Conservation (phyloP, 495 filamentous ascomycete species). For the Gamarada debralockiae region DNA sequence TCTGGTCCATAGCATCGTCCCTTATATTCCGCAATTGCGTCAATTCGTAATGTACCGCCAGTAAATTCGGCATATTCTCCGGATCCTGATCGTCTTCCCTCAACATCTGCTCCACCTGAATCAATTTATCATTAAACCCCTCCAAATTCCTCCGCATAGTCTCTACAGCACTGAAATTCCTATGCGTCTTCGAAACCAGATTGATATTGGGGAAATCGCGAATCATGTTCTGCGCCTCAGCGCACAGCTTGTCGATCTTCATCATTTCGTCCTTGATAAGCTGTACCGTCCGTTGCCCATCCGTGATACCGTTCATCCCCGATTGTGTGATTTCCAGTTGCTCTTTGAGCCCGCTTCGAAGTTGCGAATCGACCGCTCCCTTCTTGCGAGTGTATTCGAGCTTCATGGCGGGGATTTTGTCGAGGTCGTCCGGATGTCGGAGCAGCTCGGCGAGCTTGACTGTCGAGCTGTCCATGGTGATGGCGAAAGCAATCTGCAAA, state of each 20-base stretch:
- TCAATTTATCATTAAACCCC: conserved; percentile 72
- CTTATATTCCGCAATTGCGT: conserved; percentile 88
- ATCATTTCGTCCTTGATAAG: conserved; percentile 96
- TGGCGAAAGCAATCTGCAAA: conserved; percentile 4
- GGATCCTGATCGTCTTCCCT: conserved; percentile 74
- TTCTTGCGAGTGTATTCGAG: conserved; percentile 96
- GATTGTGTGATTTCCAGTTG: conserved; percentile 90
- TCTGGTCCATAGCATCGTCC: conserved; percentile 95
- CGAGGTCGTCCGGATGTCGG: conserved; percentile 78
- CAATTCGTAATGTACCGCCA: conserved; percentile 85
- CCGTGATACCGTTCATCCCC: conserved; percentile 79
- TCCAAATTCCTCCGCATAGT: conserved; percentile 88
- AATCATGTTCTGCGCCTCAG: conserved; percentile 93
- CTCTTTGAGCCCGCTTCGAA: conserved; percentile 79
- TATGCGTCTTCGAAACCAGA: conserved; percentile 84
- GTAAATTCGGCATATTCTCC: conserved; percentile 88
- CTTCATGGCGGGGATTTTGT: conserved; percentile 88
- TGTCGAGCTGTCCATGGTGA: conserved; percentile 48
- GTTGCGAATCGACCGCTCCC: conserved; percentile 78
- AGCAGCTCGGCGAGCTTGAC: conserved; percentile 73
- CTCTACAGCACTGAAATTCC: conserved; percentile 89
- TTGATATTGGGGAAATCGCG: conserved; percentile 97
- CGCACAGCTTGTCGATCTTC: conserved; percentile 96
- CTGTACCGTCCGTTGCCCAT: conserved; percentile 83
- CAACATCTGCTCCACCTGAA: conserved; percentile 69